Evolutionary conservation across 441 rosid species (phyloP).

Genomic region (Capsella rubella): DNA sequence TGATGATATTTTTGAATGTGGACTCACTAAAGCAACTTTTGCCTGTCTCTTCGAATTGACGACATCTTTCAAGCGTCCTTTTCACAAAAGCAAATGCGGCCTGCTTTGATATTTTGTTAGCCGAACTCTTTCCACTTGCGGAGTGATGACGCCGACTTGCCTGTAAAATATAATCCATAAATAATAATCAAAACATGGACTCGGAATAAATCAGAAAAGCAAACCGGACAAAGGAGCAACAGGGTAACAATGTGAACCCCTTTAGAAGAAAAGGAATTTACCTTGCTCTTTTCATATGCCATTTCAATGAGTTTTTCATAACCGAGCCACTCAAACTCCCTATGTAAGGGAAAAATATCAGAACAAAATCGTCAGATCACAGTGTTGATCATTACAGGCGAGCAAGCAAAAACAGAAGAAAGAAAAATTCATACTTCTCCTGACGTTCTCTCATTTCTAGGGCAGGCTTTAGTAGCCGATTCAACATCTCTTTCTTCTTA

Average conservation of each 20-base stretch:
- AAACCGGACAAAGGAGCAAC: background rate
- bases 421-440: constrained; percentile 60
- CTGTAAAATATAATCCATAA: constrained; percentile 50
- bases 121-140: constrained; percentile 76
- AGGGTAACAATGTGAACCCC: constrained; percentile 2
- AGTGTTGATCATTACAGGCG: constrained; percentile 22
- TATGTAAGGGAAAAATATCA: constrained; percentile 41
- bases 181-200: constrained; percentile 25
- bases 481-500: constrained; percentile 66
- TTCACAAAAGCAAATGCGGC: constrained; percentile 83
- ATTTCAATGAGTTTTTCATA: constrained; percentile 78
- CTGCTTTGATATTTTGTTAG: constrained; percentile 84
- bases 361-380: constrained; percentile 33
- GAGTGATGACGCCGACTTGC: constrained; percentile 69
- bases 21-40: constrained; percentile 89
- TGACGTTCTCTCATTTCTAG: constrained; percentile 67
- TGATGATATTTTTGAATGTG: constrained; percentile 66
- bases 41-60: constrained; percentile 82
- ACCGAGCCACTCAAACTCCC: constrained; percentile 80
- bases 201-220: background rate
- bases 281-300: constrained; percentile 93
- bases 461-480: constrained; percentile 66
- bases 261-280: constrained; percentile 41
- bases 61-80: constrained; percentile 73
- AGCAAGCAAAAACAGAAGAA: constrained; percentile 6